Evolutionary conservation across 1,284 basidiomycete genomes (phyloP), one percentile per base, ranked within the genome.

Genomic region (Taiwanofungus camphoratus): DNA sequence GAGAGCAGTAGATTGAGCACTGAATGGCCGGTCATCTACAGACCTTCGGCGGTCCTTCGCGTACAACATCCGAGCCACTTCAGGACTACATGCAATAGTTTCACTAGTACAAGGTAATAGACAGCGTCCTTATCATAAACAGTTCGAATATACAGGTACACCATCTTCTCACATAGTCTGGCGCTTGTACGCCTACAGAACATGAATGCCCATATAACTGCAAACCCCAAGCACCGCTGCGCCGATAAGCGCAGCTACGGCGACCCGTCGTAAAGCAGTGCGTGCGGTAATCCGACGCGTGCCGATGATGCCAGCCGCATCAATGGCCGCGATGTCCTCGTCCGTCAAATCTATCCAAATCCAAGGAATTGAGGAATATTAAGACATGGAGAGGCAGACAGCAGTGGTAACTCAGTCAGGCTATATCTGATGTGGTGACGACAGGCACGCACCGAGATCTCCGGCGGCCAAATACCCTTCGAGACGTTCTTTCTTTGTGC

Each of bases 381-480:
- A 32, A 24, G 13, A 20, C 26, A 34, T 24, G 15, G 4, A 12
- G 5, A 9, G 4, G 34, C 32, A 34, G 34, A 42, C 19, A 36
- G 41, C 37, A 33, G 29, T 15, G 15, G 20, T 36, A 18, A 34
- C 34, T 11, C 9, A 33, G n/a, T n/a, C 23, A 16, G n/a, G 20
- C 8, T 22, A 36, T 9, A 44, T 36, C 15, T 19, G 33, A 19
- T 11, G 22, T 19, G 4, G 16, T 18, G 18, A 45, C 26, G 15
- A 33, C 36, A n/a, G n/a, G 29, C 3, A 61, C 69, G 39, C 43
- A 75, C 74, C 56, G 26, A 76, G 55, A 44, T 73, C 66, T 1
- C 62, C 76, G 1, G 76, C 73, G 2, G 57, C 67, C 29, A 82
- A 66, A 55, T 82, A 83, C 11, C 74, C 70, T 45, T 77, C 63